Evolutionary conservation across 306 rosid genomes (phyloP).

Genomic region (Fragaria iinumae): DNA sequence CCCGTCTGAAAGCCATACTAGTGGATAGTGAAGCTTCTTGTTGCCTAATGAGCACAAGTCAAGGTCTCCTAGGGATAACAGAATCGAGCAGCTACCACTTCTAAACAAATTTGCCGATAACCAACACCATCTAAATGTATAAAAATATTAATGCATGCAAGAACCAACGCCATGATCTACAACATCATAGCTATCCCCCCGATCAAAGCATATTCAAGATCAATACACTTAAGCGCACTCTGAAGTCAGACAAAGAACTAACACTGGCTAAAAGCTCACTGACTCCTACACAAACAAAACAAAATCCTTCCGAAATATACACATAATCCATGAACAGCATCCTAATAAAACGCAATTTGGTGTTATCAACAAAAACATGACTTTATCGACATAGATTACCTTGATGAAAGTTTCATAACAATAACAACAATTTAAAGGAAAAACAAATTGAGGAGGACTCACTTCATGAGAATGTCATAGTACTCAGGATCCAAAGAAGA

Average conservation of each 20-base stretch:
- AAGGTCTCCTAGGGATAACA: background rate
- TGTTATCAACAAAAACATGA: background rate
- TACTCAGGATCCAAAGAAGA: constrained; percentile 97
- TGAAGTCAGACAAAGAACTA: background rate
- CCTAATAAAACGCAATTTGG: background rate
- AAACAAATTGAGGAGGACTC: constrained; percentile 26
- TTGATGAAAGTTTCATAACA: background rate
- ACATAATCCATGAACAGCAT: background rate
- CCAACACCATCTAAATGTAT: background rate
- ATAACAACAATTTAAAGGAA: background rate
- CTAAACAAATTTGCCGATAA: background rate
- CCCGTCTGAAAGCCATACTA: background rate
- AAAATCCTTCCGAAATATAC: background rate
- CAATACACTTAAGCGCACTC: background rate
- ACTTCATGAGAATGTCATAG: constrained; percentile 96
- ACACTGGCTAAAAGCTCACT: background rate
- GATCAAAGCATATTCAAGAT: background rate
- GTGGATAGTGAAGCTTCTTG: background rate
- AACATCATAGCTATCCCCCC: background rate
- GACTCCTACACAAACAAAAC: background rate
- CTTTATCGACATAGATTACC: background rate
- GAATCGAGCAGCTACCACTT: background rate
- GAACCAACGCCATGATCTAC: background rate
- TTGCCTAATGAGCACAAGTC: background rate
- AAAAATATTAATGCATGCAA: background rate